Evolutionary conservation across 202 grass and related monocot species (phyloP).

Genomic region (Dendrocalamus latiflorus): DNA sequence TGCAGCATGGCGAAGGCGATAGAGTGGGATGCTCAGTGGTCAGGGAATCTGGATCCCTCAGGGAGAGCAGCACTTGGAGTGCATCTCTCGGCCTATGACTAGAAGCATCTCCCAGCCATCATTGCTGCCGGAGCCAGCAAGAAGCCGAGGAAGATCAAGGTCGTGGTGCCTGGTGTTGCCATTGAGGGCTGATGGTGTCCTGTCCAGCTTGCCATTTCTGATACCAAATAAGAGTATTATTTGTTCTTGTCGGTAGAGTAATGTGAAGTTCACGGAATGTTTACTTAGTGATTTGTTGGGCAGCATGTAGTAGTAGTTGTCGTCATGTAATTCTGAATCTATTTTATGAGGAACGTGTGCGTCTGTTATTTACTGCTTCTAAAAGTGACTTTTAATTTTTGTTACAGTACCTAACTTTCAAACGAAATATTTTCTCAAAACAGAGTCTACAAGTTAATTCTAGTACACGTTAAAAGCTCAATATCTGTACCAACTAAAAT

Average conservation of each 20-base stretch:
- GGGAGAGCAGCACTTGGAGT: too few species aligned
- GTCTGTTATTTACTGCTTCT: too few species aligned
- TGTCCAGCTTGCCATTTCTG: conserved; percentile 1
- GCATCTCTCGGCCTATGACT: background rate
- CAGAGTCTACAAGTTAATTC: too few species aligned
- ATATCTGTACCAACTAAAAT: too few species aligned
- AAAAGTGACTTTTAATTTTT: too few species aligned
- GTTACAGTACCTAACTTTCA: too few species aligned
- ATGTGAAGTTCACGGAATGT: background rate
- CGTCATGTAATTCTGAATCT: background rate
- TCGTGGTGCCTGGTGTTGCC: conserved; percentile 17
- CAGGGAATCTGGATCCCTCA: too few species aligned
- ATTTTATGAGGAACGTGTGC: background rate
- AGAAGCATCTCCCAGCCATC: conserved; percentile 19
- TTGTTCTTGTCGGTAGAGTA: too few species aligned
- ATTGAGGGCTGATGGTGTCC: conserved; percentile 34
- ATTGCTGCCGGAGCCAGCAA: conserved; percentile 4
- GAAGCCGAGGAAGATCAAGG: conserved; percentile 46
- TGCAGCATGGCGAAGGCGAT: too few species aligned
- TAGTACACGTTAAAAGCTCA: too few species aligned
- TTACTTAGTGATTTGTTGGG: background rate
- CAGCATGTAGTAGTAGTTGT: background rate
- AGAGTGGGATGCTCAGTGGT: too few species aligned
- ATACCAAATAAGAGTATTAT: background rate
- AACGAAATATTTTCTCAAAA: too few species aligned